These are phyloP conservation scores for Globisporangium nagaii DNA, from an alignment of 352 stramenopile species.

Conservation along the genomic window DNA sequence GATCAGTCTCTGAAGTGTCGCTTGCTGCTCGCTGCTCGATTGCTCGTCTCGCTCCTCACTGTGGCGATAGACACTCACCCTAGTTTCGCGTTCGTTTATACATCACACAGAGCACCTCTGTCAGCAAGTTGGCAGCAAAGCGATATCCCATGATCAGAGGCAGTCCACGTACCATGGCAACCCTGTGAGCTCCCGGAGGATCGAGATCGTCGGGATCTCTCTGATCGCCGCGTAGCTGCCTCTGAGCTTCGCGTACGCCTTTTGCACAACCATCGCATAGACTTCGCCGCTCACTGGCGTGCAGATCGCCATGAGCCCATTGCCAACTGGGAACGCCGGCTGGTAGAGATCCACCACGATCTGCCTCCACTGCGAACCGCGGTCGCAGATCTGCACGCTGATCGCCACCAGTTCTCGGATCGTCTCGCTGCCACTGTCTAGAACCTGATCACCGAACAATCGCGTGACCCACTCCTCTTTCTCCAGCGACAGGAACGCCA, in stretches of 20 bases:
- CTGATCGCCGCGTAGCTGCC: slow-evolving; percentile 29
- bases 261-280: slow-evolving; percentile 40
- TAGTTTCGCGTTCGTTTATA: neutral
- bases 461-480: slow-evolving; percentile 14
- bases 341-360: slow-evolving; percentile 44
- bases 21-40: neutral
- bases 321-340: slow-evolving; percentile 28
- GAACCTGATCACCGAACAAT: slow-evolving; percentile 14
- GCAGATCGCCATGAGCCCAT: slow-evolving; percentile 21
- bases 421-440: neutral
- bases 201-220: slow-evolving; percentile 16
- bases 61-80: neutral
- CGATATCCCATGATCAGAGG: neutral
- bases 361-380: slow-evolving; percentile 22
- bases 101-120: neutral
- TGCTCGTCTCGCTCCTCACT: neutral
- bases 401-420: slow-evolving; percentile 1
- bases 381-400: slow-evolving; percentile 20
- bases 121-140: too few relatives aligned
- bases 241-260: slow-evolving; percentile 52
- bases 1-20: slow-evolving; percentile 1
- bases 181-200: slow-evolving; percentile 42
- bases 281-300: slow-evolving; percentile 19
- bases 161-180: slow-evolving; percentile 25
- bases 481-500: slow-evolving; percentile 19